Evolutionary conservation across 495 filamentous ascomycete species (phyloP), one percentile per base, ranked within the genome.

Genomic region (Evansstolkia leycettana): DNA sequence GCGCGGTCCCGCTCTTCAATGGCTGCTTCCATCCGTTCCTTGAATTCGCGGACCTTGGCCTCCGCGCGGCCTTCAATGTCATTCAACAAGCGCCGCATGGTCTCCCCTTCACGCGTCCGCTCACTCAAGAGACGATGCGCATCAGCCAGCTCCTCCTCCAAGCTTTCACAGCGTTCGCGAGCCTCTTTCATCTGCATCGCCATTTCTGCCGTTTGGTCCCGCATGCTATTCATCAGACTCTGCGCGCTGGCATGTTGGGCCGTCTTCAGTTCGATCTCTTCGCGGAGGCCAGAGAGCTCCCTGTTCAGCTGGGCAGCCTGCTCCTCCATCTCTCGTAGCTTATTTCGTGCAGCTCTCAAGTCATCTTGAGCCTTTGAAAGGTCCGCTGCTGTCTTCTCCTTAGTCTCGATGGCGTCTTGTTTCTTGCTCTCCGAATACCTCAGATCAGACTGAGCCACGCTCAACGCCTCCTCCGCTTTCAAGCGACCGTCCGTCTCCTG

Each of bases 91-190:
- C 86, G 69, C 25, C 90, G 73, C 89, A 98, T 95, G 1, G 85
- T 95, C 56, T 98, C 89, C 2, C 76, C 84, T 57, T 98, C 92
- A 15, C 90, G 76, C n/a, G 83, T 89, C 12, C 92, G 78, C 57
- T 96, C 92, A 28, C 67, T 73, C n/a, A 98, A 71, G 33, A 95
- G 72, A 31, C 85, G 72, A 39, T 93, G 87, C 10, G 84, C 76
- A 48, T 98, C 92, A 12, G 75, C 75, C 6, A 95, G 67, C 51
- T 96, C 90, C 60, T 98, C 90, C 45, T 95, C 89, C n/a, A 94
- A 58, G 37, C 77, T 83, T 45, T 94, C 87, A 36, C 74, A 78
- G 41, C 85, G 80, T 25, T 76, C 75, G 33, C 80, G 76, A 2
- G 82, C 79, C 54, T 98, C 90, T 60, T 87, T 89, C 70, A 94